phyloP scores from a whole-genome alignment of 768 basidiomycete species.

The Plicaturopsis crispa region DNA sequence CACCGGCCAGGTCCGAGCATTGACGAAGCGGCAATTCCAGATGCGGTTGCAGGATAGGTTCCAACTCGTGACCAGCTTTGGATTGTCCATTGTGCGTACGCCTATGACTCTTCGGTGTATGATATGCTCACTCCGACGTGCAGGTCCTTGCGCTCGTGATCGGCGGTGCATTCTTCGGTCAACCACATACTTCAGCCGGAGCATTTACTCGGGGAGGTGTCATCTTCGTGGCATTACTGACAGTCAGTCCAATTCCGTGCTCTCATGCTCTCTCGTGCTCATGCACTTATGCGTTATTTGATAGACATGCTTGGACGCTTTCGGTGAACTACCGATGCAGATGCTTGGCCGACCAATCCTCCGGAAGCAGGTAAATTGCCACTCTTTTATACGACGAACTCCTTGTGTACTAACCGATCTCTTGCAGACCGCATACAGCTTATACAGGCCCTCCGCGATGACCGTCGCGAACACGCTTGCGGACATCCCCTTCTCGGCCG shows the following conservation, averaged over 20 bases:
- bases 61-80: conserved; percentile 66
- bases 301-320: conserved; percentile 65
- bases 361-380: conserved; percentile 43
- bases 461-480: conserved; percentile 60
- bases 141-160: conserved; percentile 55
- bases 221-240: conserved; percentile 44
- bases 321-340: conserved; percentile 68
- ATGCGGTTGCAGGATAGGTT: conserved; percentile 70
- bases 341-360: conserved; percentile 78
- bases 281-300: no score
- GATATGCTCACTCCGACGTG: conserved; percentile 7
- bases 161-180: conserved; percentile 68
- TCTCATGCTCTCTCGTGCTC: no score
- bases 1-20: conserved; percentile 60
- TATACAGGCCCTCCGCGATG: conserved; percentile 61
- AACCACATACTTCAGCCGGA: conserved; percentile 66
- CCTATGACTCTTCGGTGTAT: background rate
- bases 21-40: conserved; percentile 69
- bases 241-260: no score
- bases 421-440: conserved; percentile 45
- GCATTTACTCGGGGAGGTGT: conserved; percentile 83
- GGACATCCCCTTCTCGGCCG: conserved; percentile 63
- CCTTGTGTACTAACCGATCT: no score
- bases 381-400: no score
- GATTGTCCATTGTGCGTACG: conserved; percentile 45